These are phyloP conservation scores for Xanthoconium purpureum DNA, from an alignment of 768 basidiomycete genomes.

Conservation along the genomic window DNA sequence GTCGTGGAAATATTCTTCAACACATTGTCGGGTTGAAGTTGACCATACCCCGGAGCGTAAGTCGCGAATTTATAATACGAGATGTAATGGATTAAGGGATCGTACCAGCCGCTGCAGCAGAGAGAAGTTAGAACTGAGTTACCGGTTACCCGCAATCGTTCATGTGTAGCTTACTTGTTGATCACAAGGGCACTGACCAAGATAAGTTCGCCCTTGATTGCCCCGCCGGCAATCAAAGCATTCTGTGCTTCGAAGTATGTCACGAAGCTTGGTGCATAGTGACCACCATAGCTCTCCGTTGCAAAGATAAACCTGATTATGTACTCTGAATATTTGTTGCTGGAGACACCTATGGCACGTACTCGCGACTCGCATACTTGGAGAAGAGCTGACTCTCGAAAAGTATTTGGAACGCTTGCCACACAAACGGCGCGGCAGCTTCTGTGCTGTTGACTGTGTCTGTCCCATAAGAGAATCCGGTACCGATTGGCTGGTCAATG, in stretches of 20 bases:
- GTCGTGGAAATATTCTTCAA: slow-evolving; percentile 46
- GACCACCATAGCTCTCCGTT: slow-evolving; percentile 68
- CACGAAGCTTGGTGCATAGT: slow-evolving; percentile 64
- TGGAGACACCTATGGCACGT: slow-evolving; percentile 15
- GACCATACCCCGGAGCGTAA: slow-evolving; percentile 65
- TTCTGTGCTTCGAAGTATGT: slow-evolving; percentile 66
- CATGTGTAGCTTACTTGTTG: slow-evolving; percentile 44
- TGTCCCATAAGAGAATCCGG: slow-evolving; percentile 60
- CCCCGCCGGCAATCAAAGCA: slow-evolving; percentile 42
- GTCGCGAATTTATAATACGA: slow-evolving; percentile 60
- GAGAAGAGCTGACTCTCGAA: slow-evolving; percentile 55
- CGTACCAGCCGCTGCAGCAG: slow-evolving; percentile 55
- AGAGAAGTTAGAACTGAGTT: background rate
- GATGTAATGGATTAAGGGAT: slow-evolving; percentile 60
- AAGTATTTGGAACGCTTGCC: slow-evolving; percentile 62
- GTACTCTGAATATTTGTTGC: background rate
- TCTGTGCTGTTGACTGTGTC: slow-evolving; percentile 51
- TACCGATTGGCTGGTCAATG: slow-evolving; percentile 66
- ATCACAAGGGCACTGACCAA: slow-evolving; percentile 61
- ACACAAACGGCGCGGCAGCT: slow-evolving; percentile 53
- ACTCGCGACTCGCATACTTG: slow-evolving; percentile 54
- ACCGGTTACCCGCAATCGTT: background rate
- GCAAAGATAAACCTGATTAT: slow-evolving; percentile 53
- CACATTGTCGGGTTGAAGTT: slow-evolving; percentile 47
- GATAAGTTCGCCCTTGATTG: slow-evolving; percentile 47